These are phyloP conservation scores for Mycosphaerella arachidis DNA, from an alignment of 2,329 filamentous ascomycete genomes.

Conservation along the genomic window DNA sequence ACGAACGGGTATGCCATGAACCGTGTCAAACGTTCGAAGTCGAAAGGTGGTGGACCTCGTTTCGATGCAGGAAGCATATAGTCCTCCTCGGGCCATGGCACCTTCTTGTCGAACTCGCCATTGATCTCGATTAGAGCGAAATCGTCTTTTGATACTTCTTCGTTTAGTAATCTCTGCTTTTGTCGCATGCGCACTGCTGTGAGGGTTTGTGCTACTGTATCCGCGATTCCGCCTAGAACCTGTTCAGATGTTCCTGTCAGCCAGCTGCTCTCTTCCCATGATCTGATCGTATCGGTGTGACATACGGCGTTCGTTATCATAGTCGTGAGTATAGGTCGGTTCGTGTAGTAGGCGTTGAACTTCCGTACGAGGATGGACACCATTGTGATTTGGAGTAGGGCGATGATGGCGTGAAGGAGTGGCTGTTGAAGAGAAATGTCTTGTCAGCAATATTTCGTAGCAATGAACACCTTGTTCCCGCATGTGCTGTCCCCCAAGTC, in stretches of 20 bases:
- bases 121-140: conserved; percentile 80
- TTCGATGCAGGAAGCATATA: conserved; percentile 58
- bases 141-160: conserved; percentile 59
- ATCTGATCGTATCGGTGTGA: conserved; percentile 5
- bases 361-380: conserved; percentile 75
- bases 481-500: background rate
- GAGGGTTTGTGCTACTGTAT: conserved; percentile 91
- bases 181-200: conserved; percentile 69
- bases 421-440: conserved; percentile 55
- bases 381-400: conserved; percentile 83
- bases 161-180: conserved; percentile 43
- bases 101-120: conserved; percentile 72
- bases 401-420: conserved; percentile 76
- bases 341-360: conserved; percentile 92
- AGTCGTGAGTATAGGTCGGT: conserved; percentile 93
- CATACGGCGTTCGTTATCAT: conserved; percentile 95
- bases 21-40: conserved; percentile 87
- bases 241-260: conserved; percentile 28
- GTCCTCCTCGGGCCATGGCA: conserved; percentile 61
- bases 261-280: background rate
- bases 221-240: conserved; percentile 88
- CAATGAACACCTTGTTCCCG: background rate
- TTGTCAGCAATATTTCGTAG: background rate
- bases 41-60: conserved; percentile 72
- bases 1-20: conserved; percentile 98